Conservation (phyloP, 208 protist genomes). For the Herpetomonas muscarum region DNA sequence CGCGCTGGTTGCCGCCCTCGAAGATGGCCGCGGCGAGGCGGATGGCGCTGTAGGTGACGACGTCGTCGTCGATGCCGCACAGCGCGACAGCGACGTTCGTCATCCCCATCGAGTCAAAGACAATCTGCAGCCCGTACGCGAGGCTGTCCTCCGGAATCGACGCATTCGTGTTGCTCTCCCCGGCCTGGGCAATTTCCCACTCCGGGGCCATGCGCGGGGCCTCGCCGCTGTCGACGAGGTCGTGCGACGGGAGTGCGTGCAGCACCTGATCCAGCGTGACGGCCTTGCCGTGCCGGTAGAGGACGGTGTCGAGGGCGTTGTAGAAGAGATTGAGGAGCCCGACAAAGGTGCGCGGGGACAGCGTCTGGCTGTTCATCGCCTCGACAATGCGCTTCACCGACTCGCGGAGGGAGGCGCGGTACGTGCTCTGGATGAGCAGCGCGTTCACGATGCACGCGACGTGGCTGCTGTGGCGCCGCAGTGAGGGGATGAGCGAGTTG, state of each 20-base stretch:
- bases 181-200: neutral
- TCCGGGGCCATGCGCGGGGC: constrained; percentile 3
- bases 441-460: constrained; percentile 35
- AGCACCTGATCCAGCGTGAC: neutral
- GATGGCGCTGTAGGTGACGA: constrained; percentile 57
- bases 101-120: constrained; percentile 63
- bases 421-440: constrained; percentile 25
- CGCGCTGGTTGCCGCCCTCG: constrained; percentile 67
- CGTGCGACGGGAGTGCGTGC: neutral
- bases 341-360: constrained; percentile 54
- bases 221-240: constrained; percentile 1
- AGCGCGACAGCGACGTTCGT: constrained; percentile 44
- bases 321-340: constrained; percentile 62
- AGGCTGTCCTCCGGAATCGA: constrained; percentile 9
- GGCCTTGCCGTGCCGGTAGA: constrained; percentile 17
- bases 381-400: constrained; percentile 36
- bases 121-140: constrained; percentile 43
- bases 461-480: constrained; percentile 16
- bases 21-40: constrained; percentile 61
- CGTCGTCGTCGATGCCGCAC: constrained; percentile 46
- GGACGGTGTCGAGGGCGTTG: constrained; percentile 47
- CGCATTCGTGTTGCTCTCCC: constrained; percentile 7
- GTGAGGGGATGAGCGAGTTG: constrained; percentile 46
- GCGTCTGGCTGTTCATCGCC: constrained; percentile 41
- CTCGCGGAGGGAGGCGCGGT: constrained; percentile 22